Conservation (phyloP, 1,284 basidiomycete species). For the Pseudomicrostroma phylloplanum region DNA sequence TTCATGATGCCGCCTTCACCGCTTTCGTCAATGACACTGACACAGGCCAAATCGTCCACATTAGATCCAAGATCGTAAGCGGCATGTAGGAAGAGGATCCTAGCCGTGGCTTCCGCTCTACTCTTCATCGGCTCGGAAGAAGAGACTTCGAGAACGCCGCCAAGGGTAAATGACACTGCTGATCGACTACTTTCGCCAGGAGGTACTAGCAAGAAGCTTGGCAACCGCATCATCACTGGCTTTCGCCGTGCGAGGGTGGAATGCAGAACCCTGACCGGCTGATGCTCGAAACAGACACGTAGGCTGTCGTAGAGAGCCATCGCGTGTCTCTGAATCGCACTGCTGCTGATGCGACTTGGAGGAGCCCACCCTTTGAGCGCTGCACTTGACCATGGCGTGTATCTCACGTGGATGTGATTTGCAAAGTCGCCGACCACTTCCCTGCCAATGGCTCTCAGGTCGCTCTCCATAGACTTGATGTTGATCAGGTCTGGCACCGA, state of each 20-base stretch:
- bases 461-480: slow-evolving; percentile 8
- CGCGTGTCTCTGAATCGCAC: slow-evolving; percentile 7
- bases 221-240: slow-evolving; percentile 17
- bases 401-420: slow-evolving; percentile 10
- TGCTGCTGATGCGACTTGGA: background rate
- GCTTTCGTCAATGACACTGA: slow-evolving; percentile 31
- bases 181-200: background rate
- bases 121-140: background rate
- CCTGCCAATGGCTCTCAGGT: slow-evolving; percentile 4
- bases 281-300: slow-evolving; percentile 4
- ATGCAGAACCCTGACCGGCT: slow-evolving; percentile 2
- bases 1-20: slow-evolving; percentile 14
- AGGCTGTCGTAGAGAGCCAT: slow-evolving; percentile 12
- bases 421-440: slow-evolving; percentile 1
- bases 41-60: slow-evolving; percentile 16
- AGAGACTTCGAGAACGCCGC: background rate
- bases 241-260: background rate
- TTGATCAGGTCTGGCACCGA: slow-evolving; percentile 1
- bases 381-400: slow-evolving; percentile 3
- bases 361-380: background rate
- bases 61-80: slow-evolving; percentile 13
- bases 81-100: slow-evolving; percentile 25
- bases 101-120: slow-evolving; percentile 16
- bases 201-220: slow-evolving; percentile 19
- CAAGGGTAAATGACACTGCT: background rate